Percentiles rank a stretch among this genome's conserved stretches.
Evolutionary conservation across 2,329 filamentous ascomycete species (phyloP).

Genomic region (Stagonosporopsis rhizophila): DNA sequence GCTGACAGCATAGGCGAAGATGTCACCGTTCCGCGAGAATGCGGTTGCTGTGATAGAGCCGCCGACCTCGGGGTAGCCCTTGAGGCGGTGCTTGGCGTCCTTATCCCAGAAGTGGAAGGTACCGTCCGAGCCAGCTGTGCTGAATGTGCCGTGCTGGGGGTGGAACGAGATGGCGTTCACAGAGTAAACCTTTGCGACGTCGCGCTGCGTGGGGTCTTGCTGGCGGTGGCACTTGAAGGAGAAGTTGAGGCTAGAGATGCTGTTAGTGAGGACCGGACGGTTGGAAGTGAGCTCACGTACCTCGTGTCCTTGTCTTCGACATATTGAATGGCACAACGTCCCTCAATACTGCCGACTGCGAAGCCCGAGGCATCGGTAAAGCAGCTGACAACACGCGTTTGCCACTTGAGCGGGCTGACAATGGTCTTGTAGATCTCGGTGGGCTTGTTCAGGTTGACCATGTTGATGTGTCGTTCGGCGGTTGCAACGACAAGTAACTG

Average conservation of each 20-base stretch:
- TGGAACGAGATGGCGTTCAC: slow-evolving; percentile 99
- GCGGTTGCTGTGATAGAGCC: slow-evolving; percentile 88
- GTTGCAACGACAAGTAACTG: slow-evolving; percentile 90
- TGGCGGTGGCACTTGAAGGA: slow-evolving; percentile 99
- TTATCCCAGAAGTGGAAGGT: slow-evolving; percentile 97
- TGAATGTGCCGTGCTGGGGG: slow-evolving; percentile 96
- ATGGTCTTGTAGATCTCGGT: slow-evolving; percentile 94
- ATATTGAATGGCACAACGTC: slow-evolving; percentile 96
- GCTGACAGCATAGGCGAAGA: slow-evolving; percentile 73
- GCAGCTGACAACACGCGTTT: slow-evolving; percentile 93
- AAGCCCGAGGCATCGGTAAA: slow-evolving; percentile 92
- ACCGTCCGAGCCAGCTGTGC: slow-evolving; percentile 91
- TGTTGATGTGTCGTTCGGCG: slow-evolving; percentile 94
- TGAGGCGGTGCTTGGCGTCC: slow-evolving; percentile 60
- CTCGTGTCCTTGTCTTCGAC: slow-evolving; percentile 91
- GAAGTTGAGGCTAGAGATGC: slow-evolving; percentile 74
- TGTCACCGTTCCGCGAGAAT: slow-evolving; percentile 84
- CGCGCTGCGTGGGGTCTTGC: slow-evolving; percentile 65
- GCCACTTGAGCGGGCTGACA: slow-evolving; percentile 96
- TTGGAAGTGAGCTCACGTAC: slow-evolving; percentile 43
- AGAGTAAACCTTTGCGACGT: slow-evolving; percentile 86
- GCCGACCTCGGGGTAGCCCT: slow-evolving; percentile 69
- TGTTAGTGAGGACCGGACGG: slow-evolving; percentile 17
- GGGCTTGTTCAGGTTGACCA: slow-evolving; percentile 88
- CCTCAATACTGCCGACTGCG: slow-evolving; percentile 95